These are phyloP conservation scores for Aspergillus costaricaensis DNA, from an alignment of 2,329 filamentous ascomycete genomes.

Conservation along the genomic window DNA sequence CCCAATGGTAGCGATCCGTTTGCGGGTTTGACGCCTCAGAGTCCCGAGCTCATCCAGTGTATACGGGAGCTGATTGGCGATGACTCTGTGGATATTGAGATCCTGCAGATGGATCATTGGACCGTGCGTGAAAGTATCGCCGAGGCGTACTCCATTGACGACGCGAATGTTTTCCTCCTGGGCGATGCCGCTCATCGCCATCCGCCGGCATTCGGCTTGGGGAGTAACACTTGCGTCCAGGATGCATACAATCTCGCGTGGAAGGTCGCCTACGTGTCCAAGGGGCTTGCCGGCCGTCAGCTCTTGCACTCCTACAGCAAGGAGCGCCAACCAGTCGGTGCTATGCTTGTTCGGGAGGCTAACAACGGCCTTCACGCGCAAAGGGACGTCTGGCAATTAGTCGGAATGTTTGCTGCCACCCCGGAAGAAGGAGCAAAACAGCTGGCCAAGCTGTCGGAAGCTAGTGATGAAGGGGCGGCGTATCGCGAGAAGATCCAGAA, in stretches of 20 bases:
- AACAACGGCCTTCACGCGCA: neutral
- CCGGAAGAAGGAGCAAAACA: neutral
- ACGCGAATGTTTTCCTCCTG: neutral
- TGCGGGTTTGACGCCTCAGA: neutral
- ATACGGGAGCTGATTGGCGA: neutral
- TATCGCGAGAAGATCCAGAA: neutral
- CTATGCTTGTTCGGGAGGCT: too few species aligned
- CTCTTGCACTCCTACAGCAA: neutral
- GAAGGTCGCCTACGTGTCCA: constrained; percentile 7
- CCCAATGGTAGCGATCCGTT: constrained; percentile 1
- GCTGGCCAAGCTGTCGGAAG: neutral
- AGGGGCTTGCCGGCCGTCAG: neutral
- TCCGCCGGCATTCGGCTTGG: constrained; percentile 3
- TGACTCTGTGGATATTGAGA: neutral
- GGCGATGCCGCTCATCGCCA: constrained; percentile 7
- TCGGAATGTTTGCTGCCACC: neutral
- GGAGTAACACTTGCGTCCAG: constrained; percentile 7
- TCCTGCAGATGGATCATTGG: constrained; percentile 1
- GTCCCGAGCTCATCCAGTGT: neutral
- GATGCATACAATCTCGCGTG: constrained; percentile 10
- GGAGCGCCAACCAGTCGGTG: neutral
- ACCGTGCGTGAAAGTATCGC: constrained; percentile 2
- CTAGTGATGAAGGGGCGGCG: neutral
- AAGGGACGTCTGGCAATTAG: neutral
- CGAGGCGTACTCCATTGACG: neutral